These are phyloP conservation scores for Sherardia arvensis DNA, from an alignment of 257 asterid species.

Conservation along the genomic window DNA sequence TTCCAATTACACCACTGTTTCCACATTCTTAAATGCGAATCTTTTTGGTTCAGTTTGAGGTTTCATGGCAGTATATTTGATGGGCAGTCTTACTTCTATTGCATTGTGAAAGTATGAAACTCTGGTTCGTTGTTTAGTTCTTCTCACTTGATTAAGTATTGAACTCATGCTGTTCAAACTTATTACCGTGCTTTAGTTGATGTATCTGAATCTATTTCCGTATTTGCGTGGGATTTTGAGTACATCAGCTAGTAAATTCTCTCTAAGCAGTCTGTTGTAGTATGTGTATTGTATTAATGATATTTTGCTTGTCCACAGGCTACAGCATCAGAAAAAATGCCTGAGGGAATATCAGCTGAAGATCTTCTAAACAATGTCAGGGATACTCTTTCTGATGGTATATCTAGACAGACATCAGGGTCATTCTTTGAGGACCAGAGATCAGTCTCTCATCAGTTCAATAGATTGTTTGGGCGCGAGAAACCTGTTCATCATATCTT, in stretches of 20 bases:
- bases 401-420: constrained; percentile 42
- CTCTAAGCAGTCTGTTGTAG: background rate
- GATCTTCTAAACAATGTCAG: constrained; percentile 47
- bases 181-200: background rate
- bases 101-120: background rate
- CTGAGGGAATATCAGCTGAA: constrained; percentile 68
- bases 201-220: too few species aligned
- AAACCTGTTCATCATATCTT: constrained; percentile 64
- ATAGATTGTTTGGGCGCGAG: constrained; percentile 70
- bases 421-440: constrained; percentile 48
- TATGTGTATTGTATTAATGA: background rate
- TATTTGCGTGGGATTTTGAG: too few species aligned
- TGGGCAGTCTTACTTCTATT: background rate
- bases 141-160: background rate
- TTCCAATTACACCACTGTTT: background rate
- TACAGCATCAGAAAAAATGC: constrained; percentile 33
- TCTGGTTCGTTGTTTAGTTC: background rate
- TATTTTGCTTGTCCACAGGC: background rate
- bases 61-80: background rate
- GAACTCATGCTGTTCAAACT: background rate
- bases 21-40: background rate
- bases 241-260: background rate
- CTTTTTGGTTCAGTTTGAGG: background rate
- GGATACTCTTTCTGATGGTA: constrained; percentile 49
- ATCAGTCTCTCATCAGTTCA: constrained; percentile 34